Percentiles rank a stretch among this genome's conserved stretches.
phyloP scores from a whole-genome alignment of 768 basidiomycete genomes.

The Daedaleopsis nitida region DNA sequence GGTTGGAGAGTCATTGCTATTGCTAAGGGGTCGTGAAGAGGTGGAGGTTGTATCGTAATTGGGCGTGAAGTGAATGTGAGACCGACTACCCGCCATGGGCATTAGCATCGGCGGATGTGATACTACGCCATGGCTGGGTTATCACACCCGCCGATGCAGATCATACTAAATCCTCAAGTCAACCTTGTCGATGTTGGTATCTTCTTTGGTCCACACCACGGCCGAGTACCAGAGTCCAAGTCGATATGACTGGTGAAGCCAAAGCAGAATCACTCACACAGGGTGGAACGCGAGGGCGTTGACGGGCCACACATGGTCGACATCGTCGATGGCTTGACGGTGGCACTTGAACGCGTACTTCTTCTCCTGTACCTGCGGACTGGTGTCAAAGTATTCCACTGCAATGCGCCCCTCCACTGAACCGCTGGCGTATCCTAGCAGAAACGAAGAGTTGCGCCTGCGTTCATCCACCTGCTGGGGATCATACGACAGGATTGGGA shows the following conservation, averaged over 20 bases:
- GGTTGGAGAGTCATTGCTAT: too few species aligned
- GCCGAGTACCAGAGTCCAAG: too few species aligned
- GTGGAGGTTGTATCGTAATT: too few species aligned
- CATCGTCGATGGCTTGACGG: slow-evolving; percentile 83
- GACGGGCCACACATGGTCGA: slow-evolving; percentile 96
- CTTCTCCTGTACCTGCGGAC: slow-evolving; percentile 72
- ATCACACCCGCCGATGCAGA: too few species aligned
- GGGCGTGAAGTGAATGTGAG: too few species aligned
- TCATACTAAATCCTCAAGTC: too few species aligned
- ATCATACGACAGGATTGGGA: background rate
- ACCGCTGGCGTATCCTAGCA: slow-evolving; percentile 80
- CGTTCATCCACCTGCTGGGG: background rate
- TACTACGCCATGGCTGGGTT: too few species aligned
- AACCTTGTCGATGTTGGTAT: too few species aligned
- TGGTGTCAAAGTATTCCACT: slow-evolving; percentile 94
- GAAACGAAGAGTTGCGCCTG: background rate
- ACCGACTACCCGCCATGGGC: too few species aligned
- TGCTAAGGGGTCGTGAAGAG: too few species aligned
- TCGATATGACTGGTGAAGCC: background rate
- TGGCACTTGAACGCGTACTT: slow-evolving; percentile 99
- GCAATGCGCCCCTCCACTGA: slow-evolving; percentile 97
- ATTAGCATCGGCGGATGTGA: too few species aligned
- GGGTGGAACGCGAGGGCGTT: slow-evolving; percentile 96
- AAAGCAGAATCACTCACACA: slow-evolving; percentile 44
- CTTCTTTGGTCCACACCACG: too few species aligned